Percentiles rank a stretch among this genome's conserved stretches.
These are phyloP conservation scores for Plasmodium vivax DNA, from an alignment of 169 alveolate genomes.

Conservation along the genomic window DNA sequence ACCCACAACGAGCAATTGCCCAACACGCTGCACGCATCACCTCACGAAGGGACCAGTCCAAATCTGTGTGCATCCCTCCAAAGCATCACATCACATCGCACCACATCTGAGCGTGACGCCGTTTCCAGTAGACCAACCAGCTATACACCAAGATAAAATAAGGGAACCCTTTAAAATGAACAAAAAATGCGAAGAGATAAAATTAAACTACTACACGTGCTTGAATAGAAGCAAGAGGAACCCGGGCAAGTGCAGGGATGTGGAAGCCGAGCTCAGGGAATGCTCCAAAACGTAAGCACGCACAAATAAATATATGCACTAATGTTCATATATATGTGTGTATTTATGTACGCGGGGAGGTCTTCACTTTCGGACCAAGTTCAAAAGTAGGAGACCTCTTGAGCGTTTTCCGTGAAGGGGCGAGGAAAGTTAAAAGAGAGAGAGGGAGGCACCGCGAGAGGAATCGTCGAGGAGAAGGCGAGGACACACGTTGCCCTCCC, in stretches of 20 bases:
- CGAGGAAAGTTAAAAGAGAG: not conserved
- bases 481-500: not conserved
- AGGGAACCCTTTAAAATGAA: conserved; percentile 34
- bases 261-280: conserved; percentile 71
- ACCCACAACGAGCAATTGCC: not conserved
- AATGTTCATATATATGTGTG: not conserved
- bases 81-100: not conserved
- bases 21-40: not conserved
- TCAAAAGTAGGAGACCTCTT: not conserved
- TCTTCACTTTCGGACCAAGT: not conserved
- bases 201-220: conserved; percentile 68
- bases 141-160: not conserved
- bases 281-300: conserved; percentile 66
- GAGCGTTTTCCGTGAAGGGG: not conserved
- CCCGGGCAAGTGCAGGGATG: conserved; percentile 34
- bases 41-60: not conserved
- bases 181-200: conserved; percentile 69
- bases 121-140: not conserved
- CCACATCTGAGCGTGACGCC: not conserved
- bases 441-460: not conserved
- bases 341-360: not conserved
- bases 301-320: not conserved
- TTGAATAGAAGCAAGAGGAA: conserved; percentile 67
- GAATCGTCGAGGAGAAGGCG: not conserved
- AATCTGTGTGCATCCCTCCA: not conserved